Conservation (phyloP, 2,329 filamentous ascomycete species). For the Fusarium udum region DNA sequence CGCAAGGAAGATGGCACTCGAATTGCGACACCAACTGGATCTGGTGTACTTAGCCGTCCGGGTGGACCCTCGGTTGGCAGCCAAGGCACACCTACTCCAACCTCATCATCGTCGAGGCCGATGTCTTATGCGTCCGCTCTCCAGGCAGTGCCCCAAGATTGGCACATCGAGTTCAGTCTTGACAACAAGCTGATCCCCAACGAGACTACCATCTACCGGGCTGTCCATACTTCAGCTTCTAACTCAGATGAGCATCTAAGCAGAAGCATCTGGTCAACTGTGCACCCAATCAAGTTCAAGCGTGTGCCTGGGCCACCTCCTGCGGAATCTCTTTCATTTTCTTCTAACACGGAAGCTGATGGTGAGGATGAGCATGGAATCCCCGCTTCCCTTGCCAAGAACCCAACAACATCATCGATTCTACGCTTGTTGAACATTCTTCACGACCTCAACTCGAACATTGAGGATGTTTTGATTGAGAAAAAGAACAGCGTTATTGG, state of each 20-base stretch:
- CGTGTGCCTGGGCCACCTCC: slow-evolving; percentile 85
- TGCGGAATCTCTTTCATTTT: slow-evolving; percentile 72
- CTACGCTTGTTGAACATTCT: slow-evolving; percentile 87
- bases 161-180: slow-evolving; percentile 96
- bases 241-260: slow-evolving; percentile 70
- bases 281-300: slow-evolving; percentile 92
- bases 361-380: slow-evolving; percentile 68
- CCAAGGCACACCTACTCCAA: slow-evolving; percentile 58
- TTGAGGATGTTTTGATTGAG: slow-evolving; percentile 88
- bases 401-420: slow-evolving; percentile 87
- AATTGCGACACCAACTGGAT: slow-evolving; percentile 81
- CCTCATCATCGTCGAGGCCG: slow-evolving; percentile 68
- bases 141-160: slow-evolving; percentile 84
- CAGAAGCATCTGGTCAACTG: slow-evolving; percentile 87
- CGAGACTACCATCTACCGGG: slow-evolving; percentile 95
- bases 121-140: slow-evolving; percentile 88
- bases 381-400: slow-evolving; percentile 82
- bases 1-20: slow-evolving; percentile 91
- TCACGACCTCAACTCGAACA: slow-evolving; percentile 90
- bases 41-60: slow-evolving; percentile 51
- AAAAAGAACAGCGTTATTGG: slow-evolving; percentile 73
- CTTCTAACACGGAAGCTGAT: slow-evolving; percentile 55
- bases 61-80: slow-evolving; percentile 52
- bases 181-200: slow-evolving; percentile 85
- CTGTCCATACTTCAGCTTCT: slow-evolving; percentile 74